These are phyloP conservation scores for Trifolium pratense DNA, from an alignment of 306 rosid genomes.

Conservation along the genomic window DNA sequence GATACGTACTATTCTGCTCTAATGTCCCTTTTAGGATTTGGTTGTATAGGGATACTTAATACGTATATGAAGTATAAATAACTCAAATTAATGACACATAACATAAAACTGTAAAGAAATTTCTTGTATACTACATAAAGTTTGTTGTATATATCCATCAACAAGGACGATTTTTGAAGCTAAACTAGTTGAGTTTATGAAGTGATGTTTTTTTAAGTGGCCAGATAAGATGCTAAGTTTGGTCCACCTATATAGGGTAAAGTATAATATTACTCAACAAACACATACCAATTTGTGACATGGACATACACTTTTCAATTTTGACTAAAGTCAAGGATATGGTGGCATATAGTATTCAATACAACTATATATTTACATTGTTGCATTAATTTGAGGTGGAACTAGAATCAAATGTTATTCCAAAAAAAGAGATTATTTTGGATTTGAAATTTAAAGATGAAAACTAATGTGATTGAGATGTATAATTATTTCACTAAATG, in stretches of 20 bases:
- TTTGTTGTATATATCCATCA: conserved; percentile 28
- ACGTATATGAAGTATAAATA: conserved; percentile 19
- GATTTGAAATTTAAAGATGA: too few relatives aligned
- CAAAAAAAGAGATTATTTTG: too few relatives aligned
- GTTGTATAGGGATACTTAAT: conserved; percentile 34
- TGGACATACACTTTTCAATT: conserved; percentile 31
- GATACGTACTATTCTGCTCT: conserved; percentile 25
- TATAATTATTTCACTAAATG: too few relatives aligned
- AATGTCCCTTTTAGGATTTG: conserved; percentile 43
- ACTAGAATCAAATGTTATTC: too few relatives aligned
- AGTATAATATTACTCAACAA: conserved; percentile 48
- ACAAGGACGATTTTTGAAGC: conserved; percentile 24
- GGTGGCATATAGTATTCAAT: conserved; percentile 12
- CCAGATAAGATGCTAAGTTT: conserved; percentile 39
- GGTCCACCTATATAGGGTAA: conserved; percentile 48
- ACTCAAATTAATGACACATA: conserved; percentile 21
- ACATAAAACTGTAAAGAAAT: conserved; percentile 37
- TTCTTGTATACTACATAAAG: conserved; percentile 49
- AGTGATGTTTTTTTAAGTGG: conserved; percentile 29
- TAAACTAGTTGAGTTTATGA: conserved; percentile 28
- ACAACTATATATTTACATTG: conserved; percentile 33
- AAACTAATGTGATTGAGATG: too few relatives aligned
- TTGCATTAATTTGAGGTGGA: too few relatives aligned
- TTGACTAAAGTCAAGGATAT: conserved; percentile 33
- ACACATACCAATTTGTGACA: conserved; percentile 38